Evolutionary conservation across 2,329 filamentous ascomycete genomes (phyloP), one percentile per base, ranked within the genome.

Genomic region (Plenodomus tracheiphilus): DNA sequence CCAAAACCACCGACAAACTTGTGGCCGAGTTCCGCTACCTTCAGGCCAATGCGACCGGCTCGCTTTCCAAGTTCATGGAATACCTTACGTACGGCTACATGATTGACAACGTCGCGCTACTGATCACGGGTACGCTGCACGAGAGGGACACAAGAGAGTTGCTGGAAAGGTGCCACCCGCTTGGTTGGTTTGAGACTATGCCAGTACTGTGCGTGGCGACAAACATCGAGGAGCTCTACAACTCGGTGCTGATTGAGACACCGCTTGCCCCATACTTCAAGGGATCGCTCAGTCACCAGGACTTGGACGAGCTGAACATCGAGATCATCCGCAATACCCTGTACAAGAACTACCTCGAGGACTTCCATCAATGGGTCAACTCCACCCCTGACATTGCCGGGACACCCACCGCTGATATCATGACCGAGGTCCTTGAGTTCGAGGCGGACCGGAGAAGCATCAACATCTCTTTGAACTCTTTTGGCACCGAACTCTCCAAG

Each of bases 61-160:
- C 91, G 1, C 85, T 97, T 32, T 87, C 92, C 55, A 91, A 90
- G 71, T 99, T 99, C 75, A 91, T 99, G 84, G 91, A 97, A 74
- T 99, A 96, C 75, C 80, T 99, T 53, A 99, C 94, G 1, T 99
- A 99, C 73, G 93, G 92, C 54, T 99, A 99, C 81, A 99, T 99
- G 94, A 99, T 99, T 75, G 94, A 99, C 77, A 99, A 99, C 67
- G 91, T 99, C 44, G 94, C 95, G 34, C 86, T 99, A 35, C 85
- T 99, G 67, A 99, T 99, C 74, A 99, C 94, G 18, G 94, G 94
- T 54, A 99, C 94, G 11, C 83, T 99, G 22, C 94, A 99, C 76
- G 95, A 99, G 77, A 85, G 94, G 71, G 94, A 99, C 73, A 99
- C 94, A 3, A 86, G 92, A 51, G 94, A 99, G 77, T 83, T 99